Base-by-base conservation (phyloP, 2,329 filamentous ascomycete genomes). In the Venturia carpophila region DNA sequence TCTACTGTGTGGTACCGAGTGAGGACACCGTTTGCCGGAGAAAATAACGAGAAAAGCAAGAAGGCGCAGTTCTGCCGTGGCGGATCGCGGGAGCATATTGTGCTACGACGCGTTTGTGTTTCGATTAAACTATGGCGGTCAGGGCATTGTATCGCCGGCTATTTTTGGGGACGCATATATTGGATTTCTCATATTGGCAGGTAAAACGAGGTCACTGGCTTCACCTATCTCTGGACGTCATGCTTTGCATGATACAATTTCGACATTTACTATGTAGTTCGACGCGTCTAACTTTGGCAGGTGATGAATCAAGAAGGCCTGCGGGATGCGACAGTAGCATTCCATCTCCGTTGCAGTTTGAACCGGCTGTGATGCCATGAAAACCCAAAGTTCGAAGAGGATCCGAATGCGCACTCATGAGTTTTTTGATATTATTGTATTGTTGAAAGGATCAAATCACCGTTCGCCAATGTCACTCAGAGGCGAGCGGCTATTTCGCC, bases 121-220 rank as follows among this genome's bases (percentile, higher is more conserved):
- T 58, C 27, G 19, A 19, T 58, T n/a, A 58, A 37, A n/a, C 6
- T 37, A 58, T 39, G 15, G 37, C 15, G 52, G 30, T 37, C 30
- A 58, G 27, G 52, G 52, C 52, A 37, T 58, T 37, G 27, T 15
- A n/a, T 37, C 2, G 30, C 5, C 30, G 37, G 27, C 52, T 58
- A 58, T 58, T 58, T 58, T 37, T 37, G 52, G 52, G 6, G 2
- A 37, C 15, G 27, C n/a, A 58, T 58, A 58, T 58, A 58, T 58
- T 58, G 52, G 17, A 58, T 37, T 10, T 39, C 52, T 58, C 27
- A 19, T 39, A 58, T 34, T 19, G 27, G 27, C 27, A 58, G 52
- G 52, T 39, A 15, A 39, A 41, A 15, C 17, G 52, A 3, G 27
- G 37, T 5, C 52, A 37, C 1, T 37, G n/a, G 52, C 52, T 27